Evolutionary conservation across 2,329 filamentous ascomycete genomes (phyloP).

Genomic region (Leptosphaerulina australis): DNA sequence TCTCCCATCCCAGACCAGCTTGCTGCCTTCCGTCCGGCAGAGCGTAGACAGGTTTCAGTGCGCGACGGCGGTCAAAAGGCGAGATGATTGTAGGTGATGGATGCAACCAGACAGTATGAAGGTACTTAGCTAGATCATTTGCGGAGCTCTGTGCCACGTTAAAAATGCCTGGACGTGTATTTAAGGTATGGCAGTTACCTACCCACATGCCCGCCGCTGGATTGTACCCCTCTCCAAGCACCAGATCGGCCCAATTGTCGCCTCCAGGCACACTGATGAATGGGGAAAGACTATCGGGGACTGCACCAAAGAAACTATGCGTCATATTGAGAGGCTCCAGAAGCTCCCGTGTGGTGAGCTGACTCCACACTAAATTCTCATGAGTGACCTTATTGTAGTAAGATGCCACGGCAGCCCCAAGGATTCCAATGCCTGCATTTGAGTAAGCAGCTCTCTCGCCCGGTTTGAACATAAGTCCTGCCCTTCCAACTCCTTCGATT

Average conservation of each 20-base stretch:
- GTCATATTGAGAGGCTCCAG: slow-evolving; percentile 27
- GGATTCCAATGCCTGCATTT: slow-evolving; percentile 37
- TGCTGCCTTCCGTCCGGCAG: slow-evolving; percentile 38
- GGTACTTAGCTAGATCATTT: slow-evolving; percentile 37
- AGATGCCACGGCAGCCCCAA: slow-evolving; percentile 32
- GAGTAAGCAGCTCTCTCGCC: slow-evolving; percentile 40
- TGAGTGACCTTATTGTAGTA: slow-evolving; percentile 33
- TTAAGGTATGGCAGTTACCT: background rate
- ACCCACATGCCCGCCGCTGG: slow-evolving; percentile 43
- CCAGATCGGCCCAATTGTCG: slow-evolving; percentile 35
- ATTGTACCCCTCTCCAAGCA: slow-evolving; percentile 39
- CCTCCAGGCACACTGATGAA: slow-evolving; percentile 34
- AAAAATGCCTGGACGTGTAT: background rate
- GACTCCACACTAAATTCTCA: slow-evolving; percentile 30
- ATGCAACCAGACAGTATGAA: slow-evolving; percentile 35
- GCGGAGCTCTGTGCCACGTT: slow-evolving; percentile 28
- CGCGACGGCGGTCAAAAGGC: slow-evolving; percentile 30
- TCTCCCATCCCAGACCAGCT: slow-evolving; percentile 41
- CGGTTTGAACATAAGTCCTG: slow-evolving; percentile 39
- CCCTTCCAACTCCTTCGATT: slow-evolving; percentile 25
- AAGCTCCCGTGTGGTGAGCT: slow-evolving; percentile 28
- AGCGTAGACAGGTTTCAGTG: slow-evolving; percentile 29
- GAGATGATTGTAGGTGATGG: slow-evolving; percentile 33
- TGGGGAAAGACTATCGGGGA: slow-evolving; percentile 18
- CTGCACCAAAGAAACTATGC: slow-evolving; percentile 12